Evolutionary conservation across 169 alveolate genomes (phyloP).

Genomic region (Eimeria acervulina): DNA sequence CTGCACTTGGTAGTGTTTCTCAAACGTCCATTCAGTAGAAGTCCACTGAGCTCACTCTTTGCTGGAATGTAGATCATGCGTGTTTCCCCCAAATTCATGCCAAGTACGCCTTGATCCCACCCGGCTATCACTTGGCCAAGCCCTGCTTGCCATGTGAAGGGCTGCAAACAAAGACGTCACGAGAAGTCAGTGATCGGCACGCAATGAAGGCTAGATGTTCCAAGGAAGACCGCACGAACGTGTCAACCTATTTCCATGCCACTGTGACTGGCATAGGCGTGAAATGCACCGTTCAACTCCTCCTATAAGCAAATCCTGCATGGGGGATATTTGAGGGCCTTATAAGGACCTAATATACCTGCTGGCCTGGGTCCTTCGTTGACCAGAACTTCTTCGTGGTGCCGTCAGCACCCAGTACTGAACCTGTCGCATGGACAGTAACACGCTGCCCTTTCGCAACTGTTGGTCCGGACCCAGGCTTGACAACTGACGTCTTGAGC

Average conservation of each 20-base stretch:
- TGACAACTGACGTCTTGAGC: constrained; percentile 36
- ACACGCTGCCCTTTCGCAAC: constrained; percentile 53
- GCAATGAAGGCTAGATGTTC: not conserved
- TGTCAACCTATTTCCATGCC: not conserved
- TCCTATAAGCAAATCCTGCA: not conserved
- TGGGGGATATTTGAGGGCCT: not conserved
- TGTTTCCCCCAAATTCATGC: constrained; percentile 86
- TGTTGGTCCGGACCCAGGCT: constrained; percentile 66
- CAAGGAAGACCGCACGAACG: not conserved
- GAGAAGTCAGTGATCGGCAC: not conserved
- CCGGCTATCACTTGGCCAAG: constrained; percentile 85
- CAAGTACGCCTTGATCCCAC: constrained; percentile 87
- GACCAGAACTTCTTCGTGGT: constrained; percentile 75
- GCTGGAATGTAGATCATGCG: constrained; percentile 85
- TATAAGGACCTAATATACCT: constrained; percentile 24
- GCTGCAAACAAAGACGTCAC: not conserved
- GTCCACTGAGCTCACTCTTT: constrained; percentile 22
- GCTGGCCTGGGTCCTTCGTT: constrained; percentile 81
- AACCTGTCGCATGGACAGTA: constrained; percentile 81
- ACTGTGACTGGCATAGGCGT: not conserved
- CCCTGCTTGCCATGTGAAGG: constrained; percentile 81
- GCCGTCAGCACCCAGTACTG: constrained; percentile 59
- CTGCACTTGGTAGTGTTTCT: not conserved
- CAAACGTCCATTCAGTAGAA: not conserved
- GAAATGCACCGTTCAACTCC: not conserved